These are phyloP conservation scores for Oldenlandia corymbosa DNA, from an alignment of 257 asterid species.

Conservation along the genomic window DNA sequence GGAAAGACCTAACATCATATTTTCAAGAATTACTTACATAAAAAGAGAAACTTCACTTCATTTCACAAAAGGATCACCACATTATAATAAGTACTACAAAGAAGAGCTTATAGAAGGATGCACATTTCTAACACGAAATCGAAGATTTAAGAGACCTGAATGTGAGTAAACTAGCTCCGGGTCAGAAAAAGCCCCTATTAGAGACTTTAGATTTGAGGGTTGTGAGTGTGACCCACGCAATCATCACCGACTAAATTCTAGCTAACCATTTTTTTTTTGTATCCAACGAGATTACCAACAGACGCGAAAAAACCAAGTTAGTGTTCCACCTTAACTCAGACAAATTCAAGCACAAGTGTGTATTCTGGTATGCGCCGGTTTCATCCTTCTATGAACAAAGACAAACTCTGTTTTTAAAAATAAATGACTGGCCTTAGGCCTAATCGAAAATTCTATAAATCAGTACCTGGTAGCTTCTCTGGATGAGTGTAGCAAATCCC, in stretches of 20 bases:
- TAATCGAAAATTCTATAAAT: no score
- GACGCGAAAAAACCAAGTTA: not conserved
- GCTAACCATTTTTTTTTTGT: not conserved
- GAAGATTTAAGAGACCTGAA: not conserved
- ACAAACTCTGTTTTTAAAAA: constrained; percentile 2
- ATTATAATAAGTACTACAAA: no score
- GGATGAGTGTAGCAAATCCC: constrained; percentile 57
- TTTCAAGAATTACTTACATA: no score
- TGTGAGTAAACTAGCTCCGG: not conserved
- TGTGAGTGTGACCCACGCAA: constrained; percentile 14
- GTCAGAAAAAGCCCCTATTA: not conserved
- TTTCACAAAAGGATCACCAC: no score
- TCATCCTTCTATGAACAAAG: constrained; percentile 1
- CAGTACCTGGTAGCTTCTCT: constrained; percentile 46
- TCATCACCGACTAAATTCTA: constrained; percentile 9
- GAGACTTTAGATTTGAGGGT: not conserved
- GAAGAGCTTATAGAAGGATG: no score
- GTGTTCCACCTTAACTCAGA: not conserved
- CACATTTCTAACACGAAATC: not conserved
- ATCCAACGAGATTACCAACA: constrained; percentile 3
- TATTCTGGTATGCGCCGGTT: not conserved
- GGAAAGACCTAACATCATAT: no score
- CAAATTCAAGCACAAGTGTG: not conserved
- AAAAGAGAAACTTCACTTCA: no score
- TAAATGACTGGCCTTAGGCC: not conserved